Evolutionary conservation across 1,284 basidiomycete species (phyloP).

Genomic region (Moniliophthora roreri): DNA sequence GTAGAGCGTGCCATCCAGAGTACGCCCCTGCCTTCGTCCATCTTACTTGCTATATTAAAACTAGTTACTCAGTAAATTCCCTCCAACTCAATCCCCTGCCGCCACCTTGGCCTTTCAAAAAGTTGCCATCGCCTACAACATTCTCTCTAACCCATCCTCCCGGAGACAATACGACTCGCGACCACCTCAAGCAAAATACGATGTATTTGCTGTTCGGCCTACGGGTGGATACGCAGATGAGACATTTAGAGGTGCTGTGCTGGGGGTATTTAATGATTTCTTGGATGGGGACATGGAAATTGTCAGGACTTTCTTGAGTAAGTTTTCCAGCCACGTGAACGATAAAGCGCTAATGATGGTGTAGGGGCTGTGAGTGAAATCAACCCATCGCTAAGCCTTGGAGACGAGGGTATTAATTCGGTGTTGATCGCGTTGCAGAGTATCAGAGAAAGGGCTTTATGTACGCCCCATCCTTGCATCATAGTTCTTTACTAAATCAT

Average conservation of each 20-base stretch:
- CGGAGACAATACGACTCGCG: slow-evolving; percentile 70
- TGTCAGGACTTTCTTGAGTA: slow-evolving; percentile 71
- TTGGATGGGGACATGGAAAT: slow-evolving; percentile 83
- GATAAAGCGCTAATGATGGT: slow-evolving; percentile 1
- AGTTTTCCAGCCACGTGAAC: slow-evolving; percentile 25
- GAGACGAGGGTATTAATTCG: slow-evolving; percentile 71
- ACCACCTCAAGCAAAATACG: slow-evolving; percentile 43
- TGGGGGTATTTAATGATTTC: slow-evolving; percentile 79
- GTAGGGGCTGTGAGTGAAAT: slow-evolving; percentile 72
- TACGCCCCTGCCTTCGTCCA: slow-evolving; percentile 35
- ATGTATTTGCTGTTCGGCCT: slow-evolving; percentile 53
- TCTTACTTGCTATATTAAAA: slow-evolving; percentile 9
- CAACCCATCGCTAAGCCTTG: slow-evolving; percentile 66
- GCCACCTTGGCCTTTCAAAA: slow-evolving; percentile 86
- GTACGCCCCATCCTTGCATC: slow-evolving; percentile 38
- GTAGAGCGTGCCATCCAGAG: slow-evolving; percentile 84
- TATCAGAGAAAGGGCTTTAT: slow-evolving; percentile 66
- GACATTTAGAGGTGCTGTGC: slow-evolving; percentile 72
- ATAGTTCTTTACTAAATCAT: slow-evolving; percentile 7
- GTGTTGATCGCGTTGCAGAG: slow-evolving; percentile 61
- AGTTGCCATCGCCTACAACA: slow-evolving; percentile 80
- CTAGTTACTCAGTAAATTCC: slow-evolving; percentile 65
- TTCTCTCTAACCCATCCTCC: slow-evolving; percentile 72
- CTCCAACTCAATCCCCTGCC: slow-evolving; percentile 61
- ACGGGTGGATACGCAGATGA: slow-evolving; percentile 66